Evolutionary conservation across 257 asterid species (phyloP), one percentile per base, ranked within the genome.

Genomic region (Apocynum venetum): DNA sequence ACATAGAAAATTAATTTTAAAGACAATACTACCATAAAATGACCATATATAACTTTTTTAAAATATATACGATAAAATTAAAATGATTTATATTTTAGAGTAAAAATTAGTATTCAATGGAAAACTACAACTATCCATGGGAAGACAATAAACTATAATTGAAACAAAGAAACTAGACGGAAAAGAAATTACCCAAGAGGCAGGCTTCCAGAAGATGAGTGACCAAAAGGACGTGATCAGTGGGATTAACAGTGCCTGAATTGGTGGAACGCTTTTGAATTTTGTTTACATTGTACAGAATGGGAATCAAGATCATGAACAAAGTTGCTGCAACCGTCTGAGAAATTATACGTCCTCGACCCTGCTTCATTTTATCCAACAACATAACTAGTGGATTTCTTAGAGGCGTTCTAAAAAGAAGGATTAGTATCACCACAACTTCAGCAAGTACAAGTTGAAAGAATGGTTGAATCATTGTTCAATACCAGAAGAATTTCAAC

Each of bases 201-300:
- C 93, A 86, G 7, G 92, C 96, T 78, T 87, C 91, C 1, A 91
- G 88, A 31, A 93, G 92, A 25, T 90, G 91, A 79, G 81, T 79
- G 74, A 92, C 96, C 77, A 91, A 71, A 57, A 93, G 82, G 78
- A 91, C 87, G 87, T 93, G 95, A 68, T 93, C 96, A 64, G 97
- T 90, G 0, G 97, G 89, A 82, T 82, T 91, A 46, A 86, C 83
- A 0, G 76, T 82, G 66, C 85, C 89, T 14, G 84, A 83, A 52
- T 91, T 92, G 0, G 48, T 71, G 0, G 90, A 74, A 76, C 91
- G 90, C 60, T 82, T 85, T 61, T 85, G 89, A 76, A 86, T 87
- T 7, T 77, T 68, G 40, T 80, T 77, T 47, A 93, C 82, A 65
- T 82, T 88, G 38, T 78, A 85, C 59, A 91, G 73, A 25, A 87